Evolutionary conservation across 441 rosid species (phyloP), one percentile per base, ranked within the genome.

Genomic region (Mallotus japonicus): DNA sequence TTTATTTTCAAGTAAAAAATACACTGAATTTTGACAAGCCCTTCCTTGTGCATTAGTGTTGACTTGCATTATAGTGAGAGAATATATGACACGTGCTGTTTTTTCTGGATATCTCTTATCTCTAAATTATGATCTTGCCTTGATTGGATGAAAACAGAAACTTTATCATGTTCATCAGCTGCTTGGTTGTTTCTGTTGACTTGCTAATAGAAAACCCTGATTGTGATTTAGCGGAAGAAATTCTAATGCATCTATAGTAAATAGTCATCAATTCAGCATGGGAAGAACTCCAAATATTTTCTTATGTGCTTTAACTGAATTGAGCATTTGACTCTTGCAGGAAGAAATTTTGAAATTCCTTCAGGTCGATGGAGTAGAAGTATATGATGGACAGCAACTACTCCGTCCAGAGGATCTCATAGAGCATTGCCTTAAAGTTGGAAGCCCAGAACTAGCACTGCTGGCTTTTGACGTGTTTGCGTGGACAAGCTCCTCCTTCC

Each of bases 401-500:
- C 80, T 86, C 22, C 86, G 78, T 22, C 94, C 98, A 4, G 94
- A 89, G 70, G 92, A 89, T 81, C 94, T 95, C 71, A 78, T 91
- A 55, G 85, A 83, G 67, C 79, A 86, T 50, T 95, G 99, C 82
- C 87, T 95, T 15, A 60, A 78, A 72, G 78, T 86, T 40, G 85
- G 79, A 51, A 84, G 79, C 17, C 82, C 74, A 17, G 89, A 84
- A 79, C 87, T 88, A 55, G 83, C 89, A n/a, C 68, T 82, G 84
- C 87, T 66, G 32, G 89, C 89, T 51, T 95, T 95, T 40, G 94
- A 93, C 66, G 91, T 90, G 75, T 95, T 95, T 78, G 93, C 97
- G 70, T 91, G 95, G 90, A 90, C 95, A 16, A 90, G 97, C 85
- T 79, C 83, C 74, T 90, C 92, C 6, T 95, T 91, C 75, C 84